Evolutionary conservation across 2,329 filamentous ascomycete genomes (phyloP).

Genomic region (Simplicillium aogashimaense): DNA sequence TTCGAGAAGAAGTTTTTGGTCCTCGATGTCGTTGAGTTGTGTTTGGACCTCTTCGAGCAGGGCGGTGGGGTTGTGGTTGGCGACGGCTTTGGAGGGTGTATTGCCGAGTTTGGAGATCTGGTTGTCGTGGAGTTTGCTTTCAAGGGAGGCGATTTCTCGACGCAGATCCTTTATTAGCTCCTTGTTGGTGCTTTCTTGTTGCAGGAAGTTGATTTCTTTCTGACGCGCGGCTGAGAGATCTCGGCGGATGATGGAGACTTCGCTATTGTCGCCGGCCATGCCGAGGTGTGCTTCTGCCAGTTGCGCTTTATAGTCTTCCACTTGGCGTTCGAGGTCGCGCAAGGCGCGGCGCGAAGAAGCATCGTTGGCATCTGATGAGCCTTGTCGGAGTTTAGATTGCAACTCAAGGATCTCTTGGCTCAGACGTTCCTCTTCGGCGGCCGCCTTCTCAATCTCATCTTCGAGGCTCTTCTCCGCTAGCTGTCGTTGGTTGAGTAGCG

Average conservation of each 20-base stretch:
- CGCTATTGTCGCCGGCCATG: conserved; percentile 32
- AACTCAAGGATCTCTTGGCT: conserved; percentile 43
- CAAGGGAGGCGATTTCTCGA: conserved; percentile 54
- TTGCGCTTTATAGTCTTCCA: conserved; percentile 43
- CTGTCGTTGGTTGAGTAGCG: conserved; percentile 44
- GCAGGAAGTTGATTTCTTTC: conserved; percentile 54
- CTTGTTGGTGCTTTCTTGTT: conserved; percentile 56
- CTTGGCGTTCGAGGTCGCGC: conserved; percentile 52
- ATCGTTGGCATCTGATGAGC: conserved; percentile 39
- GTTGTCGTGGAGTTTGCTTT: conserved; percentile 56
- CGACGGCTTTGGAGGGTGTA: conserved; percentile 9
- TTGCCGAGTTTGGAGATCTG: conserved; percentile 40
- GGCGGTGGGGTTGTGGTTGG: conserved; percentile 3
- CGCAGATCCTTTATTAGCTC: conserved; percentile 54
- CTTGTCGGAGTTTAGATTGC: conserved; percentile 34
- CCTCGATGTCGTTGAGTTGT: conserved; percentile 47
- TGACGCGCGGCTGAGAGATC: conserved; percentile 55
- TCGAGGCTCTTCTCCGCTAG: conserved; percentile 54
- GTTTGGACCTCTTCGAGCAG: conserved; percentile 36
- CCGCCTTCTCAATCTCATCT: conserved; percentile 55
- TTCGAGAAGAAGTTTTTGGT: conserved; percentile 48
- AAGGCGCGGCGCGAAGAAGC: conserved; percentile 52
- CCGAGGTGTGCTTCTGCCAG: conserved; percentile 22
- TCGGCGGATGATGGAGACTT: conserved; percentile 50
- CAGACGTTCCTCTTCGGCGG: conserved; percentile 54